Evolutionary conservation across 495 filamentous ascomycete genomes (phyloP), one percentile per base, ranked within the genome.

Genomic region (Talaromyces ruber): DNA sequence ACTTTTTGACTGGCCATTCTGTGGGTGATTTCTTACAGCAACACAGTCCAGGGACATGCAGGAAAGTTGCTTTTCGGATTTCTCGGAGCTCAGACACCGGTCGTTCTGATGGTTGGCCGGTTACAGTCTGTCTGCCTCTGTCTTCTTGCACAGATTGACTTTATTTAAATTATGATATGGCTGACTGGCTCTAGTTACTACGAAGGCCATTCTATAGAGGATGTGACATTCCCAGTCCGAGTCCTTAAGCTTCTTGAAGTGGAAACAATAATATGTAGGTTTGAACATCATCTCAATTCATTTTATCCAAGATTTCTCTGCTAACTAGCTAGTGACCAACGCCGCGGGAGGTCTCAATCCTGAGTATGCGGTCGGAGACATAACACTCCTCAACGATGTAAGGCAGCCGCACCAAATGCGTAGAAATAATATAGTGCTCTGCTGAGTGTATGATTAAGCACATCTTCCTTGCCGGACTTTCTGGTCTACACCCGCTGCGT

Each of bases 261-360:
- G 47, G 74, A 85, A 59, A 85, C 80, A 1, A 76, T 90, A 59
- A 78, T 91, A 59, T 79, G 86, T 87, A 65, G 65, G 76, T 72
- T n/a, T 43, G n/a, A 7, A 58, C 54, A 58, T 54, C 14, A 26
- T 43, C 26, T 32, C 12, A 7, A 12, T 60, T 28, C 11, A 52
- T n/a, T 50, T 4, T 16, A 7, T 25, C 50, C 64, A 39, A 22
- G 64, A 63, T 30, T 66, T 26, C 18, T 21, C 21, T 57, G 52
- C 58, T 56, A 65, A 50, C 69, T 54, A 66, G 61, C 25, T 62
- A 86, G 83, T 91, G 61, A 92, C 89, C 14, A 92, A 92, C 70
- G 89, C 89, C 50, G 87, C 88, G 61, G 89, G 89, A 29, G 88
- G 86, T 11, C 76, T 92, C 30, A 90, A 91, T 68, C 75, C 81